Percentiles rank a stretch among this genome's conserved stretches.
Conservation (phyloP, 148 eudicot species). For the Dysphania ambrosioides region DNA sequence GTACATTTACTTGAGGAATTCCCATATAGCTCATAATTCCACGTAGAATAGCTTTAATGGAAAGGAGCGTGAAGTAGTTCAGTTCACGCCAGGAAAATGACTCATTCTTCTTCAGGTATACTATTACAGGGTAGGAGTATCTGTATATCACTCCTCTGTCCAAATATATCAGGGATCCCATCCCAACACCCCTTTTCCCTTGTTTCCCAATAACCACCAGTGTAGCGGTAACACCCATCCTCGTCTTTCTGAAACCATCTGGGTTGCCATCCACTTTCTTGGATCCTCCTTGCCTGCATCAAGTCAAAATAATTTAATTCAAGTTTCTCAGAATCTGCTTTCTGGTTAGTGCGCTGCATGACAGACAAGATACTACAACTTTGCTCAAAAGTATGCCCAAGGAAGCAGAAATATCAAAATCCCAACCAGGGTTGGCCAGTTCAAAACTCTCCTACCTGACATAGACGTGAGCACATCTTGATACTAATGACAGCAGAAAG, state of each 20-base stretch:
- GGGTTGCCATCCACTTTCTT: slow-evolving; percentile 96
- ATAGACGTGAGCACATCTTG: background rate
- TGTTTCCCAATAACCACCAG: slow-evolving; percentile 92
- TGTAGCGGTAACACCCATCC: slow-evolving; percentile 76
- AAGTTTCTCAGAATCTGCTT: background rate
- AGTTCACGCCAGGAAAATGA: slow-evolving; percentile 14
- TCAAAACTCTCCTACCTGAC: background rate
- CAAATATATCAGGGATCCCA: slow-evolving; percentile 71
- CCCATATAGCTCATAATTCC: slow-evolving; percentile 1
- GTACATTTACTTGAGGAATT: slow-evolving; percentile 15
- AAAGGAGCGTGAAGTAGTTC: background rate
- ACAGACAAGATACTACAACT: background rate
- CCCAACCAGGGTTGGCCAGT: background rate
- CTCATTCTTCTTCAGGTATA: slow-evolving; percentile 41
- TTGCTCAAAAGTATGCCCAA: background rate
- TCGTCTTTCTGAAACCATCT: slow-evolving; percentile 86
- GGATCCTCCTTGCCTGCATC: slow-evolving; percentile 80
- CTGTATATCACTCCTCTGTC: slow-evolving; percentile 49
- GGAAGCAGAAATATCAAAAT: background rate
- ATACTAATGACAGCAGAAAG: background rate
- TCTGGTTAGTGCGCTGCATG: background rate
- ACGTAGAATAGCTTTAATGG: background rate
- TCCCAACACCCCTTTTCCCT: slow-evolving; percentile 67
- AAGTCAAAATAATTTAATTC: background rate
- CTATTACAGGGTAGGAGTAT: slow-evolving; percentile 23